Base-by-base conservation (phyloP, 2,329 filamentous ascomycete species). In the Fonsecaea erecta region DNA sequence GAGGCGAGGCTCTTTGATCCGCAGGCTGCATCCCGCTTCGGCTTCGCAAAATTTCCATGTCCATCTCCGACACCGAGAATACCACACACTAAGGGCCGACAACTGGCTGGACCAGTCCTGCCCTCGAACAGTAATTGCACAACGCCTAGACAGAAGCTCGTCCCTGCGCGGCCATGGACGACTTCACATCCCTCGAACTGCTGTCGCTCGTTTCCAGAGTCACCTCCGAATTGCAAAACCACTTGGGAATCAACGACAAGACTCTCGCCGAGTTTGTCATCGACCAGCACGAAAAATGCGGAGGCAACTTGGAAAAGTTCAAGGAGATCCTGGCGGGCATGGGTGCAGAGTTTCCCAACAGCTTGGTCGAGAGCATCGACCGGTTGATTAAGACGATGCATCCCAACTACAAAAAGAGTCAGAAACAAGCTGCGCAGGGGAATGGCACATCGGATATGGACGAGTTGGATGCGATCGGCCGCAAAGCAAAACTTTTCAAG, bases 221-320 rank as follows among this genome's bases (percentile, higher is more conserved):
- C 72, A 93, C 93, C 14, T 94, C 91, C 18, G 95, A 99, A 79
- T 84, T 99, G 60, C 90, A 96, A 73, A 99, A 99, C 75, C 92
- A 99, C 79, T 80, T 98, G 65, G 92, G 93, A 62, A 88, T 97
- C 73, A 90, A 86, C 76, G 93, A 99, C 80, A 97, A 96, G 79
- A 97, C 92, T 4, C 87, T 99, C 28, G 93, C 95, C 72, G 95
- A 99, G 78, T 99, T 97, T 75, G 88, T 99, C 73, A 97, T 99
- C 75, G 91, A 91, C 67, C 90, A 97, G 76, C 92, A 96, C 73
- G 79, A 90, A 76, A 86, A 93, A 84, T 90, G 88, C 80, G 84
- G 83, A 58, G 67, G 65, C 32, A 85, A 85, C 30, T 82, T 91
- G 63, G 78, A 84, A 59, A 88, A 90, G 30, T 99, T 98, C 81